These are phyloP conservation scores for Vanderwaltozyma tropicalis DNA, from an alignment of 805 yeast genomes.

Conservation along the genomic window DNA sequence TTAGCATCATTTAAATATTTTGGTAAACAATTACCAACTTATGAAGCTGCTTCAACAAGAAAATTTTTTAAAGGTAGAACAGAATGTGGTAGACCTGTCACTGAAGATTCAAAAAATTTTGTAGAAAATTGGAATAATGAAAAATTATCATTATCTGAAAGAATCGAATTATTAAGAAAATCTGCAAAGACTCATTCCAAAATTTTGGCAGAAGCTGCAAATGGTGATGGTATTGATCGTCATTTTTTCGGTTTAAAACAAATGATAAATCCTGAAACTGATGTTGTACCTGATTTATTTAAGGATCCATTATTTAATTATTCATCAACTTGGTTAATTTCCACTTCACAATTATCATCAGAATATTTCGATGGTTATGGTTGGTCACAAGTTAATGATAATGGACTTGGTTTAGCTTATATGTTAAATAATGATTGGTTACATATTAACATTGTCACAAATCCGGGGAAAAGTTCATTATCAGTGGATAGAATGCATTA, in stretches of 20 bases:
- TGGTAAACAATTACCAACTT: constrained; percentile 78
- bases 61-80: constrained; percentile 84
- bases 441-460: constrained; percentile 70
- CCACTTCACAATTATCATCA: constrained; percentile 83
- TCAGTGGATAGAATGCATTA: constrained; percentile 39
- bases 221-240: constrained; percentile 86
- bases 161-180: constrained; percentile 54
- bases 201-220: constrained; percentile 67
- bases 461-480: constrained; percentile 32
- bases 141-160: constrained; percentile 36
- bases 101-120: constrained; percentile 57
- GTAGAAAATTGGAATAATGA: constrained; percentile 65
- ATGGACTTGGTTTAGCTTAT: constrained; percentile 89
- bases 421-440: constrained; percentile 80
- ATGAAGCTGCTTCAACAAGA: constrained; percentile 93
- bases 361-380: constrained; percentile 87
- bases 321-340: constrained; percentile 75
- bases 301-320: constrained; percentile 66
- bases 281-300: constrained; percentile 57
- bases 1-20: constrained; percentile 78
- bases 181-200: constrained; percentile 68
- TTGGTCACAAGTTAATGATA: constrained; percentile 89
- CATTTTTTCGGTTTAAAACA: constrained; percentile 84
- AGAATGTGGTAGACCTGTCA: constrained; percentile 82
- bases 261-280: constrained; percentile 44